Base-by-base conservation (phyloP, 352 stramenopile species). In the Phytophthora brassicae region DNA sequence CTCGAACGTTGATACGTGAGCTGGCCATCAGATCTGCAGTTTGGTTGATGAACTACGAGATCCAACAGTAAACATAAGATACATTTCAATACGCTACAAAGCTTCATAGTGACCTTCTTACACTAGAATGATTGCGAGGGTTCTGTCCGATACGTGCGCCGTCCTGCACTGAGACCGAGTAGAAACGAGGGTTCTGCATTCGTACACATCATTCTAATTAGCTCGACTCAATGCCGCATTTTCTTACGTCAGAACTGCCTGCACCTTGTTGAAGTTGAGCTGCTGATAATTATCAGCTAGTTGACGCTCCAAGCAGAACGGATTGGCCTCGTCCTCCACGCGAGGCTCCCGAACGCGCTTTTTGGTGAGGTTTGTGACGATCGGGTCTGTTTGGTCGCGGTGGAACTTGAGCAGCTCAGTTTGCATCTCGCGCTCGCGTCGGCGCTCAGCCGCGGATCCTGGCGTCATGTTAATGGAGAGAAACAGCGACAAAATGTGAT, bases 241-340 rank as follows among this genome's bases (percentile, higher is more conserved):
- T 54, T 26, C 8, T 35, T 23, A 42, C 38, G 26, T 14, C 6
- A 23, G n/a, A n/a, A n/a, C n/a, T n/a, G n/a, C 29, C 3, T 24
- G n/a, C 31, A 90, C 84, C 75, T 91, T 92, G 71, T 94, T 94
- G 61, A 91, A 75, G 56, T 92, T 88, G 55, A 79, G 57, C 48
- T 81, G 82, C 56, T 81, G 67, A 50, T 87, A 89, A 51, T 75
- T 83, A 55, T 93, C 86, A n/a, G 83, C 79, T 50, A 93, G 56
- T 55, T 91, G 86, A 14, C 81, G 74, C 22, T 92, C 80, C 45
- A 70, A 56, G 51, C 81, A 92, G 57, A 92, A 93, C 33, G 82
- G 82, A 49, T 95, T 90, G 41, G 60, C 65, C 22, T 92, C 77
- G 51, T 68, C 23, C 43, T 90, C 79, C 20, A 87, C 65, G 2